Base-by-base conservation (phyloP, 177 flowering plant species). In the Vitis hybrid region DNA sequence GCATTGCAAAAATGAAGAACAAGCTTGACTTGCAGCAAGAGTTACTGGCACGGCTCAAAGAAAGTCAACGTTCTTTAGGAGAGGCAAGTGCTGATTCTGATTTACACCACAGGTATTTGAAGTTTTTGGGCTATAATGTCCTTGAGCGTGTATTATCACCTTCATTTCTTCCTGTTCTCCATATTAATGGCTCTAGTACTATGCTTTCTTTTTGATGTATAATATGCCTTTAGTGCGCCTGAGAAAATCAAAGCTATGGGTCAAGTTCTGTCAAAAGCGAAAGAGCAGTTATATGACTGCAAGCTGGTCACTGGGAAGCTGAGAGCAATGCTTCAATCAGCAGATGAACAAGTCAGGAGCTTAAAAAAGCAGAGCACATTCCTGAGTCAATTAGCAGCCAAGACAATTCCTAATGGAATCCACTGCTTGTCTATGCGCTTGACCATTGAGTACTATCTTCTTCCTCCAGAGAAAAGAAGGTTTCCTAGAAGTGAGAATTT, bases 351-450 rank as follows among this genome's bases (percentile, higher is more conserved):
- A 83, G 97, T 96, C 48, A 86, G 98, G 76, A 82, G 95, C 84
- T 85, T 96, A 80, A 93, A 96, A 80, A 92, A 91, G 80, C 99
- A 96, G 85, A 96, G 97, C 88, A 92, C 97, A 71, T 92, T 93
- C 77, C 79, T 96, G 68, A 91, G 98, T 81, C 99, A 96, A 68
- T 78, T 96, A 74, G 97, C 98, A 9, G 99, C 98, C 14, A 96
- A 96, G 80, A 95, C 98, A 19, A 73, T 95, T 65, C 99, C 97
- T n/a, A 93, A 92, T 87, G 97, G 89, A 73, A 92, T 95, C 68
- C 98, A 95, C 75, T 95, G 99, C 85, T 78, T 95, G 24, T 87
- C 99, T 11, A 83, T 95, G 97, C 97, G 98, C 65, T 80, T 95
- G 65, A 95, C 98, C 52, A 93, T 95, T 11, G 93, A 89, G 56